These are phyloP conservation scores for Colletotrichum musae DNA, from an alignment of 2,329 filamentous ascomycete genomes.

Conservation along the genomic window DNA sequence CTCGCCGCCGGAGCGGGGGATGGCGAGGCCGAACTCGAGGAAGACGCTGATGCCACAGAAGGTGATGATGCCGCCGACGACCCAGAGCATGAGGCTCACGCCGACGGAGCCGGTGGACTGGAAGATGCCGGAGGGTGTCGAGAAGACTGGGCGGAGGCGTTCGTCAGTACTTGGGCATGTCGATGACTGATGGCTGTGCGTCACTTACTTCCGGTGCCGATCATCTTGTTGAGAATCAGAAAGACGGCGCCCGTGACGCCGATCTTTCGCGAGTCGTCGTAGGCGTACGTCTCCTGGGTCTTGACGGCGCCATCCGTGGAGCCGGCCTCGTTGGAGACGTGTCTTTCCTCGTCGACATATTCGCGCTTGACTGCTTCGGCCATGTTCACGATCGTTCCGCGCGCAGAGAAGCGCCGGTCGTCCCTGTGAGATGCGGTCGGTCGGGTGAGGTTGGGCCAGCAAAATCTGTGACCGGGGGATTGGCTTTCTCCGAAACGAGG, in stretches of 20 bases:
- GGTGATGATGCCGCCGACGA: conserved; percentile 62
- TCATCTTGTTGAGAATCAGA: conserved; percentile 72
- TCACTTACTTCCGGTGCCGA: conserved; percentile 68
- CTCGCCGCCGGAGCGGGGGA: conserved; percentile 74
- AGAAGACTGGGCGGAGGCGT: conserved; percentile 60
- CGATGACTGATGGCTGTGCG: background rate
- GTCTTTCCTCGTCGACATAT: conserved; percentile 22
- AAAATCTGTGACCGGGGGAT: too few species aligned
- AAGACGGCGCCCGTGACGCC: conserved; percentile 68
- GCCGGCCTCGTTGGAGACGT: background rate
- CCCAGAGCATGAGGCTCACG: conserved; percentile 54
- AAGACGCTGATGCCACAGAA: conserved; percentile 73
- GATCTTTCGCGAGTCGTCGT: conserved; percentile 62
- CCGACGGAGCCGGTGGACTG: conserved; percentile 67
- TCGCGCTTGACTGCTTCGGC: conserved; percentile 26
- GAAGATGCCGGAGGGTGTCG: conserved; percentile 68
- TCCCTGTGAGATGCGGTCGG: background rate
- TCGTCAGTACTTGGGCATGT: background rate
- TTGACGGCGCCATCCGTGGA: conserved; percentile 10
- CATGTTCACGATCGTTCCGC: conserved; percentile 6
- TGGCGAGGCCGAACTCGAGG: conserved; percentile 74
- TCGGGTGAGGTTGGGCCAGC: background rate
- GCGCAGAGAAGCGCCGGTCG: background rate
- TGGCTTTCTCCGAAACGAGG: too few species aligned
- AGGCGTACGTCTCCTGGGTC: conserved; percentile 51